Evolutionary conservation across 305 asterid species (phyloP).

Genomic region (Fraxinus floribunda): DNA sequence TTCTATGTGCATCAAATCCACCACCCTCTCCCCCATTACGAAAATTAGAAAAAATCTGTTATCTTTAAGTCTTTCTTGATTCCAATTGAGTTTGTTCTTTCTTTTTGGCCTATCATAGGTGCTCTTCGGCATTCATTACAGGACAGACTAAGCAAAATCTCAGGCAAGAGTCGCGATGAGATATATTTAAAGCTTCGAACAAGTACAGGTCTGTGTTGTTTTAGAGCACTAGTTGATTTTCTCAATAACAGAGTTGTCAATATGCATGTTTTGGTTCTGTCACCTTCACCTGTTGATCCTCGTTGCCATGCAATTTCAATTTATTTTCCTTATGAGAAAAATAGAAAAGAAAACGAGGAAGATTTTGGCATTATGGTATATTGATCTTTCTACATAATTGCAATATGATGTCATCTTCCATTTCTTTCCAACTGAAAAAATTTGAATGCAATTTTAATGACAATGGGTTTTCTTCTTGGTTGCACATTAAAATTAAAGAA

Average conservation of each 20-base stretch:
- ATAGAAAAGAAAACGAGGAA: neutral
- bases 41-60: neutral
- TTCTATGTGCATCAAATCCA: constrained; percentile 2
- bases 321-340: neutral
- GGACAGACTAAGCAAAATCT: constrained; percentile 80
- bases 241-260: neutral
- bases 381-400: neutral
- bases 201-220: constrained; percentile 69
- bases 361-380: neutral
- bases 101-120: constrained; percentile 48
- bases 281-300: neutral
- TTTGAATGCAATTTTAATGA: neutral
- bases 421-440: neutral
- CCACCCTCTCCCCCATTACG: constrained; percentile 4
- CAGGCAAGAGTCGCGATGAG: constrained; percentile 88
- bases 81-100: constrained; percentile 24
- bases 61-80: constrained; percentile 12
- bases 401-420: neutral
- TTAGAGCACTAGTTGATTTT: constrained; percentile 19
- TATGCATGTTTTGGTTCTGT: constrained; percentile 17
- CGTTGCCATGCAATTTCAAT: neutral
- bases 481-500: neutral
- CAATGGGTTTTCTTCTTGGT: neutral
- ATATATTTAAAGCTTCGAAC: constrained; percentile 89
- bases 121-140: constrained; percentile 95